phyloP scores from a whole-genome alignment of 192 early-diverging fungal genomes.

The Coemansia sp. region DNA sequence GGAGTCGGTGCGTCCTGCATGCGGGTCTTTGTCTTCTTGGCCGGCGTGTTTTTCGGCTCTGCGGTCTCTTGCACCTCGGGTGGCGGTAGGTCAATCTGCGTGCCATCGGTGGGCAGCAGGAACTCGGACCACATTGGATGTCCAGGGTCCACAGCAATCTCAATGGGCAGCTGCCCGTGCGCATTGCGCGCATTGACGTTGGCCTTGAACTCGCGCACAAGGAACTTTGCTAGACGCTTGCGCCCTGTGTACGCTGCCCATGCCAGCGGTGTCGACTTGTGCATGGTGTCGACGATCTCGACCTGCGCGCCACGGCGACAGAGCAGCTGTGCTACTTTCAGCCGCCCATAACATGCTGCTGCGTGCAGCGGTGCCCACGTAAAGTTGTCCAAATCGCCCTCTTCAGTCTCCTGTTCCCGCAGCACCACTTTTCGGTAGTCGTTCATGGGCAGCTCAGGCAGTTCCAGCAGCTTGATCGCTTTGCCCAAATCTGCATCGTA shows the following conservation, averaged over 20 bases:
- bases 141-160: conserved; percentile 71
- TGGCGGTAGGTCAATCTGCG: conserved; percentile 43
- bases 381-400: conserved; percentile 60
- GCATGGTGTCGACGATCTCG: conserved; percentile 82
- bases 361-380: conserved; percentile 88
- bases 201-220: conserved; percentile 77
- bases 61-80: conserved; percentile 16
- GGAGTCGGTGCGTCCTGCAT: background rate
- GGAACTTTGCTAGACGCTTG: conserved; percentile 63
- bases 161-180: conserved; percentile 74
- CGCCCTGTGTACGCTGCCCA: conserved; percentile 88
- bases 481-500: conserved; percentile 41
- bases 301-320: conserved; percentile 75
- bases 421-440: conserved; percentile 39
- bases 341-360: conserved; percentile 77
- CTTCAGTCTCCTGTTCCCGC: conserved; percentile 49
- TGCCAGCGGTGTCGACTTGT: conserved; percentile 76
- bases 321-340: conserved; percentile 65
- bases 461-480: conserved; percentile 36
- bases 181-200: conserved; percentile 74
- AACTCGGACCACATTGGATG: conserved; percentile 53
- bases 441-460: conserved; percentile 36
- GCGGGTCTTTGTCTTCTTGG: conserved; percentile 20
- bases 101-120: conserved; percentile 46
- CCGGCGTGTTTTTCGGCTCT: conserved; percentile 21